Evolutionary conservation across 2,329 filamentous ascomycete genomes (phyloP), one percentile per base, ranked within the genome.

Genomic region (Stachybotrys chartarum): DNA sequence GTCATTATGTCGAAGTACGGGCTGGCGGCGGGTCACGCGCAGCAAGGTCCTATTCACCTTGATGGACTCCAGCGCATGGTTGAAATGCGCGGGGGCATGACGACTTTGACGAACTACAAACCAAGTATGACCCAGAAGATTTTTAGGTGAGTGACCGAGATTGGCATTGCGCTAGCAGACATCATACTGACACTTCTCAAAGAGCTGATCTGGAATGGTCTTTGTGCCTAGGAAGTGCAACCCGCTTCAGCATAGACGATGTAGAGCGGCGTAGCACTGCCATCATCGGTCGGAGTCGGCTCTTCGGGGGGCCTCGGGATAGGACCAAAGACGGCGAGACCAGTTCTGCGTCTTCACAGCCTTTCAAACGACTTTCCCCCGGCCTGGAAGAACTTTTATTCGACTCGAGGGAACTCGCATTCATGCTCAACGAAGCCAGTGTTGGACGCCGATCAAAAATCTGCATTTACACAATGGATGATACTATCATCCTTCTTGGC

Each of bases 191-290:
- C 50, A 2, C 52, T 16, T 3, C n/a, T n/a, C n/a, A 16, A n/a
- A 59, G 58, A 17, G 51, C 48, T n/a, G 56, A 59, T 42, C 52
- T 59, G 1, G 58, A 58, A 30, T 56, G 51, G 24, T 44, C 58
- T 8, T 17, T 58, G 6, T 50, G 54, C 5, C 42, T 58, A 1
- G 58, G 58, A 11, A 51, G 52, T 3, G 31, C 30, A 12, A 53
- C 58, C 6, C 18, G 52, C 6, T 59, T 57, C 39, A 58, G 17
- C 2, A 6, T 47, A 6, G 46, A 53, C 30, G 56, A 58, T 35
- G 53, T 56, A 10, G 32, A 10, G 46, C 46, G 8, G 17, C 8
- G 17, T 17, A 48, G 46, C 17, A 10, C 8, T 10, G 46, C 8
- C 46, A 48, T 48, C 18, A 48, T 48, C 8, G 18, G 46, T 7